Percentiles rank a stretch among this genome's conserved stretches.
Conservation (phyloP, 2,329 filamentous ascomycete species). For the Pestalotiopsis sp. region DNA sequence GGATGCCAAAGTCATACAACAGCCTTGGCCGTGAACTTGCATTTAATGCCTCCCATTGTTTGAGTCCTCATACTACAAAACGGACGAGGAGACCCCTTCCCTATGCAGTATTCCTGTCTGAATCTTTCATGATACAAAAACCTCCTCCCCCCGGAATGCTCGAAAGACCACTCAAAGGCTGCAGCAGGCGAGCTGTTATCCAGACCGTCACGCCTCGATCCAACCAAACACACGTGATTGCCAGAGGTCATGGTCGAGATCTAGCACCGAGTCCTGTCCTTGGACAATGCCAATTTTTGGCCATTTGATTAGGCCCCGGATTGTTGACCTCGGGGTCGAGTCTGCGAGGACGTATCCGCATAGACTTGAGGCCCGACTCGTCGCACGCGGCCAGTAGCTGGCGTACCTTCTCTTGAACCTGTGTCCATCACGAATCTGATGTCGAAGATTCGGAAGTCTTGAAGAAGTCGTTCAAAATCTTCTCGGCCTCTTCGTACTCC, state of each 20-base stretch:
- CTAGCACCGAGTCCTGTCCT: not conserved
- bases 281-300: not conserved
- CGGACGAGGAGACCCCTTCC: not conserved
- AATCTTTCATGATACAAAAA: not conserved
- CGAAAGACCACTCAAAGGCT: not conserved
- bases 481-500: slow-evolving; percentile 76
- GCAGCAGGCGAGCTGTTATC: not conserved
- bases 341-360: not conserved
- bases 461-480: slow-evolving; percentile 72
- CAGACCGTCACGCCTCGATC: not conserved
- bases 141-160: not conserved
- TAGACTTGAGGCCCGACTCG: slow-evolving; percentile 3
- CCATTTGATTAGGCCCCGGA: not conserved
- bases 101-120: not conserved
- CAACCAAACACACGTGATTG: slow-evolving; percentile 1
- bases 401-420: not conserved
- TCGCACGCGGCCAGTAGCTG: not conserved
- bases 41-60: slow-evolving; percentile 8
- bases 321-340: not conserved
- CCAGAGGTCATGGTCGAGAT: not conserved
- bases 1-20: not conserved
- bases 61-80: slow-evolving; percentile 1
- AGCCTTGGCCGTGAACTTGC: slow-evolving; percentile 4
- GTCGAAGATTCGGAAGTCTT: slow-evolving; percentile 21
- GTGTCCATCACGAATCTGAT: not conserved